Percentiles rank a stretch among this genome's conserved stretches.
Conservation (phyloP, 2,329 filamentous ascomycete species). For the Chaetomium sp. region DNA sequence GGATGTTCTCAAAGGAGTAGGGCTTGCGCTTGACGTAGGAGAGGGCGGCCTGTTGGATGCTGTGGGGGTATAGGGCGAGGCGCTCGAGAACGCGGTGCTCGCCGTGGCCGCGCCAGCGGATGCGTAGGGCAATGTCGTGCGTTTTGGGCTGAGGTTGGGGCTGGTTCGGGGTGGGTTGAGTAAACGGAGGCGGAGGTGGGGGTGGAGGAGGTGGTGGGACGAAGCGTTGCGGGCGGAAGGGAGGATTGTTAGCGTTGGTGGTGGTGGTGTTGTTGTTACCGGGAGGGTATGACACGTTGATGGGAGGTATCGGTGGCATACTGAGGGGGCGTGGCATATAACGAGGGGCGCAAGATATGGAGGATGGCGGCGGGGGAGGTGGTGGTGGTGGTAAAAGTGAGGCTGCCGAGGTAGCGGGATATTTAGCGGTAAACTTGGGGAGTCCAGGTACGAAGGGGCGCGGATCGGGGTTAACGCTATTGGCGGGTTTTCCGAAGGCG, state of each 20-base stretch:
- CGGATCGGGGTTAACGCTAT: too few species aligned
- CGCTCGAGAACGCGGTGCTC: slow-evolving; percentile 15
- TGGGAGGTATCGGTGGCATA: too few species aligned
- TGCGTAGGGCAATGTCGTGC: slow-evolving; percentile 18
- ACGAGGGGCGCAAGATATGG: background rate
- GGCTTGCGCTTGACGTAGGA: slow-evolving; percentile 14
- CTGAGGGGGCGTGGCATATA: background rate
- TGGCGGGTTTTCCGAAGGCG: background rate
- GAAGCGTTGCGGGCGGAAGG: too few species aligned
- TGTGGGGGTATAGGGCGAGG: slow-evolving; percentile 1
- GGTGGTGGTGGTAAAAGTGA: background rate
- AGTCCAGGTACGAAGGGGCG: too few species aligned
- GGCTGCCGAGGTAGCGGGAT: too few species aligned
- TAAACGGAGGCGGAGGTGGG: background rate
- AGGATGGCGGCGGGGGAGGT: background rate
- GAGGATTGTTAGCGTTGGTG: background rate
- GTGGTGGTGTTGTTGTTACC: background rate
- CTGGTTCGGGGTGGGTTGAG: background rate
- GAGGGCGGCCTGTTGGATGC: slow-evolving; percentile 16
- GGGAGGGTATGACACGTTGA: background rate
- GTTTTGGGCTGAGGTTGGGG: background rate
- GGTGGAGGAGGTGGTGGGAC: background rate
- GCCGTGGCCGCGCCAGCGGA: slow-evolving; percentile 20
- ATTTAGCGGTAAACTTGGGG: too few species aligned
- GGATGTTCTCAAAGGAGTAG: too few species aligned